Conservation (phyloP, 345 rosid species). For the Eucalyptus pauciflora region DNA sequence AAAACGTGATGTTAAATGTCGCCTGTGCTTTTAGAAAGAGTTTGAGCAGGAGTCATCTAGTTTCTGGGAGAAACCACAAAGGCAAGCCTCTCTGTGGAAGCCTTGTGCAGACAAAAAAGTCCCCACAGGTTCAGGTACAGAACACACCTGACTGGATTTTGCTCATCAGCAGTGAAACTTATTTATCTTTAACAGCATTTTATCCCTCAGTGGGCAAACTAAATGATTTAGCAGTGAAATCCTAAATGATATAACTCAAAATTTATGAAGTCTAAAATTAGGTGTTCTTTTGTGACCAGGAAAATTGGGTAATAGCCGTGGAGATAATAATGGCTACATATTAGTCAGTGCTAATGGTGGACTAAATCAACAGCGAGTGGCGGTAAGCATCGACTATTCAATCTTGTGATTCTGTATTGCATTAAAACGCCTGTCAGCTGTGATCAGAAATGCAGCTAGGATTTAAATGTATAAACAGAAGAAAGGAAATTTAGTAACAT, state of each 20-base stretch:
- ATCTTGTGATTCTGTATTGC: background rate
- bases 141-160: background rate
- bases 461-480: background rate
- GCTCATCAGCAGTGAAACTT: background rate
- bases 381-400: constrained; percentile 37
- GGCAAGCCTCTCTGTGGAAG: constrained; percentile 55
- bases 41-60: constrained; percentile 25
- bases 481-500: background rate
- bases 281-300: constrained; percentile 14
- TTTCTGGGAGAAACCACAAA: constrained; percentile 45
- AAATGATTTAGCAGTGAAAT: background rate
- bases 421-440: background rate
- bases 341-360: constrained; percentile 90
- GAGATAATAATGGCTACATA: constrained; percentile 58
- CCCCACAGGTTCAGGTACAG: constrained; percentile 14
- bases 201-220: background rate
- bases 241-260: background rate
- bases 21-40: constrained; percentile 28
- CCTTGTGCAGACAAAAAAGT: constrained; percentile 57
- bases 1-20: background rate
- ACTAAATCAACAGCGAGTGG: constrained; percentile 93
- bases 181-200: background rate
- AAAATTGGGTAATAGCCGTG: background rate
- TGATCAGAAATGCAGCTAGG: background rate
- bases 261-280: background rate